Evolutionary conservation across 805 yeast genomes (phyloP), one percentile per base, ranked within the genome.

Genomic region (Wickerhamomyces subpelliculosus): DNA sequence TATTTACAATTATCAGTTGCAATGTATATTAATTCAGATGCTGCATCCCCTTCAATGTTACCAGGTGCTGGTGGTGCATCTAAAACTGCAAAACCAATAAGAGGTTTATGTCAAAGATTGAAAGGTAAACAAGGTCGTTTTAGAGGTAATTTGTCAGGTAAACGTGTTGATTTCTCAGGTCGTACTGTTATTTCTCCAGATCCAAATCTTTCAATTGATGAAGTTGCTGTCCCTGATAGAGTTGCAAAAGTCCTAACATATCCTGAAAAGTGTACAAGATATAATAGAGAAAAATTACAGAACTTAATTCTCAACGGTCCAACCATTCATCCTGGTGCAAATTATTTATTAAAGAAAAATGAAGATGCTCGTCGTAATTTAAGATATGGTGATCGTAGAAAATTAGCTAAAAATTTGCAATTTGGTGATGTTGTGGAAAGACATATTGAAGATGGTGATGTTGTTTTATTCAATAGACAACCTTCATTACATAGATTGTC

Each of bases 81-180:
- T 16, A 65, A 75, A 44, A 72, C 80, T 25, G 74, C 78, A 1
- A 84, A 84, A 51, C 71, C 86, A 22, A 93, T 93, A 43, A 71
- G 97, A 55, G 99, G 97, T 5, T 79, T 93, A 47, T 93, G 98
- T 61, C 99, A 93, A 67, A 78, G 99, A 57, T 71, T 93, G 47
- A 93, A 93, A 65, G 99, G 99, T 61, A 93, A 93, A 51, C 97
- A 93, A 65, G 99, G 99, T 55, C 82, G 99, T 58, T 94, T 93
- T 67, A 77, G 99, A 70, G 99, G 99, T 49, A 93, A 93, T 57
- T 67, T 93, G 51, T 88, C 97, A 1, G 99, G 99, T 62, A 93
- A 93, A 63, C 84, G 99, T 69, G 99, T 93, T 20, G 99, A 93
- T 62, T 93, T 93, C 58, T 88, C 97, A 0, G 98, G 95, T 36